Percentiles rank a stretch among this genome's conserved stretches.
Conservation (phyloP, 768 basidiomycete species). For the Atractiella rhizophila region DNA sequence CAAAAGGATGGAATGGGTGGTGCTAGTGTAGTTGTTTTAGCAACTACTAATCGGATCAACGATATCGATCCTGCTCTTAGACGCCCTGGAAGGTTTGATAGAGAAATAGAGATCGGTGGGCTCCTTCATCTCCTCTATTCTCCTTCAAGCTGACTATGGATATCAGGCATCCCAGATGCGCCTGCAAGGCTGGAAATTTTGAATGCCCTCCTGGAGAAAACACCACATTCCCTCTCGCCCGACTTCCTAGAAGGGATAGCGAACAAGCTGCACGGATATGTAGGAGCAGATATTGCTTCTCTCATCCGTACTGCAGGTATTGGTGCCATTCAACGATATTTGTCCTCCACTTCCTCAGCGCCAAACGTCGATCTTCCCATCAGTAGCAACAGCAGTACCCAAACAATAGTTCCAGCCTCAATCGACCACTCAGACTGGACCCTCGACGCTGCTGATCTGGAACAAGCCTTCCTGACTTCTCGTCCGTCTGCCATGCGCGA, state of each 20-base stretch:
- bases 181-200: slow-evolving; percentile 65
- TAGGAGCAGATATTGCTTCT: slow-evolving; percentile 81
- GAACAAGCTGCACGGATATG: slow-evolving; percentile 64
- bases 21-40: slow-evolving; percentile 63
- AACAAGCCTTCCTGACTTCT: slow-evolving; percentile 44
- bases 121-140: background rate
- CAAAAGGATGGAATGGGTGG: background rate
- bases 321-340: slow-evolving; percentile 48
- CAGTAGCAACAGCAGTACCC: no score
- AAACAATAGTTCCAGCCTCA: slow-evolving; percentile 11
- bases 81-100: slow-evolving; percentile 70
- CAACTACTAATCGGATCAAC: slow-evolving; percentile 84
- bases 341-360: background rate
- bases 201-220: slow-evolving; percentile 51
- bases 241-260: slow-evolving; percentile 42
- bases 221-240: slow-evolving; percentile 43
- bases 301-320: slow-evolving; percentile 84
- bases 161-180: slow-evolving; percentile 60
- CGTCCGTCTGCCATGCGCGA: slow-evolving; percentile 87
- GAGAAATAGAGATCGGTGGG: slow-evolving; percentile 81
- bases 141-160: background rate
- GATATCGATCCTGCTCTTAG: slow-evolving; percentile 81
- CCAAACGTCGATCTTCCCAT: no score
- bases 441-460: slow-evolving; percentile 40
- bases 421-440: slow-evolving; percentile 19